phyloP scores from a whole-genome alignment of 805 yeast species.

The Kodamaea leandrae region DNA sequence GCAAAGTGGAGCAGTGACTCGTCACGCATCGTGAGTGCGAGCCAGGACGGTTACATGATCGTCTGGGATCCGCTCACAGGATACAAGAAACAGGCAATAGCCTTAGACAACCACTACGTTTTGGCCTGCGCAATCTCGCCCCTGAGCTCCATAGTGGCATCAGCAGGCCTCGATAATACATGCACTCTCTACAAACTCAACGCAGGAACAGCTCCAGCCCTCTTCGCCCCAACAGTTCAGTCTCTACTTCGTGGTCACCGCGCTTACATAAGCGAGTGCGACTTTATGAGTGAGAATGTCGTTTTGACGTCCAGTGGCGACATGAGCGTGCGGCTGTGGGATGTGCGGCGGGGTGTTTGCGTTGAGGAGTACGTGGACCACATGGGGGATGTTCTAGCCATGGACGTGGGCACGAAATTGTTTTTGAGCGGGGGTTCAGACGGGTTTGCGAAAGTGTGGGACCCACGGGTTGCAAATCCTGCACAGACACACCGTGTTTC shows the following conservation, averaged over 20 bases:
- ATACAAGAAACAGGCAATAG: constrained; percentile 65
- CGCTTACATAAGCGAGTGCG: constrained; percentile 76
- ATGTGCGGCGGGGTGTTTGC: constrained; percentile 57
- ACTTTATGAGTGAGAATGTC: constrained; percentile 53
- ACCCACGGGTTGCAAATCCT: constrained; percentile 34
- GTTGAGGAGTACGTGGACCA: constrained; percentile 60
- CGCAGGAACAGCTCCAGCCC: constrained; percentile 6
- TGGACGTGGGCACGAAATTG: constrained; percentile 19
- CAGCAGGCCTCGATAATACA: constrained; percentile 79
- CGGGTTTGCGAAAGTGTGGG: constrained; percentile 49
- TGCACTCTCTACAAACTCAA: constrained; percentile 62
- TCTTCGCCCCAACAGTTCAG: constrained; percentile 31
- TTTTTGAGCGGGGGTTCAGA: constrained; percentile 70
- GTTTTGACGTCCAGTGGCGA: constrained; percentile 80
- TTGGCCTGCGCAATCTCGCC: constrained; percentile 73
- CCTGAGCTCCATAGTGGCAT: constrained; percentile 61
- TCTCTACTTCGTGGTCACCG: constrained; percentile 74
- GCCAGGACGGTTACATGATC: constrained; percentile 84
- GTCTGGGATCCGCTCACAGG: constrained; percentile 81
- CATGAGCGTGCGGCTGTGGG: constrained; percentile 79
- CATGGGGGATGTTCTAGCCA: constrained; percentile 62
- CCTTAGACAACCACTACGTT: constrained; percentile 77
- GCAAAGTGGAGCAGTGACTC: constrained; percentile 68
- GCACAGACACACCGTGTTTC: constrained; percentile 54
- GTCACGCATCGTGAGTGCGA: constrained; percentile 61